Base-by-base conservation (phyloP, 495 filamentous ascomycete genomes). In the Mytilinidion resinicola region DNA sequence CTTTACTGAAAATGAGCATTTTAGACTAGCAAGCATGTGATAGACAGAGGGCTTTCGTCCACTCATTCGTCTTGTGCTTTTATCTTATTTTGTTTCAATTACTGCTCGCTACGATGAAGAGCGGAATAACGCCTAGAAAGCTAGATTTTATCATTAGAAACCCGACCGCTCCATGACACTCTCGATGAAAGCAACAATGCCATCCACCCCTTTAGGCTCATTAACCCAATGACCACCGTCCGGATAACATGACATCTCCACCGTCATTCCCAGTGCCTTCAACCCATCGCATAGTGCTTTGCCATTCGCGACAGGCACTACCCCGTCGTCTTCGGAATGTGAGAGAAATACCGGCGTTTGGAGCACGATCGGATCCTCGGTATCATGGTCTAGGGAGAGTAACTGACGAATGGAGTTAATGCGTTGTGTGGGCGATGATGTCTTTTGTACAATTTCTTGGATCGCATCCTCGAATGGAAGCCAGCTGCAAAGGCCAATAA, bases 401-500 rank as follows among this genome's bases (percentile, higher is more conserved):
- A 55, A 7, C 4, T 54, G 7, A 3, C 12, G 33, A 10, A 52
- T 10, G 48, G 9, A 0, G 1, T 47, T 11, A 3, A 15, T 53
- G 58, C 14, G 20, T 12, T 33, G 0, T 30, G 2, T 3, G 8
- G 11, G 17, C 15, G 10, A 7, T 4, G 41, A 15, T 25, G 20
- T n/a, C 4, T 36, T 49, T 30, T 37, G 17, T 19, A 11, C 7
- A n/a, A 33, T 17, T 0, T 41, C 0, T 4, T 3, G 2, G 5
- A 66, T 43, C 53, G 54, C 8, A 20, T 46, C 34, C 21, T 19
- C 35, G 44, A 46, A 43, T 19, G 66, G 66, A 36, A 69, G 44
- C 67, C 67, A 69, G 11, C 61, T 50, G 37, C 50, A 53, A 4
- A 69, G 21, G 8, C 67, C 67, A n/a, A 69, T 51, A 44, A 69